A percentile compares a stretch with the other conserved stretches of the same genome.
Conservation (phyloP, 2,329 filamentous ascomycete genomes). For the Fusarium veterinarium region DNA sequence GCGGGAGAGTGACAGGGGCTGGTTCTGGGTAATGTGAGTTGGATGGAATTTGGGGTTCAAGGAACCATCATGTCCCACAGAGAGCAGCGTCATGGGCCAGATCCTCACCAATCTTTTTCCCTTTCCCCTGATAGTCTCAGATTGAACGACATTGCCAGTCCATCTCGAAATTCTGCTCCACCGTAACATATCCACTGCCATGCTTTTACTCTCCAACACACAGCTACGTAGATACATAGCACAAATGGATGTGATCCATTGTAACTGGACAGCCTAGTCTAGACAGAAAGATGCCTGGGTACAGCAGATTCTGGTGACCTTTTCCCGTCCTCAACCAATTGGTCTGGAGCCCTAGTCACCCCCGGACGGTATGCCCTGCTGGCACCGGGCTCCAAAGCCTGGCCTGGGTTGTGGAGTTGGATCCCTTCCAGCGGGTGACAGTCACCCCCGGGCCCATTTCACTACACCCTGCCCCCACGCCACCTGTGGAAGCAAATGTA, state of each 20-base stretch:
- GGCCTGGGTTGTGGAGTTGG: not conserved
- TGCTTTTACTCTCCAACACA: not conserved
- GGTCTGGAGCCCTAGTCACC: slow-evolving; percentile 6
- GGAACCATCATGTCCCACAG: slow-evolving; percentile 19
- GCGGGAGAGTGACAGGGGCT: slow-evolving; percentile 32
- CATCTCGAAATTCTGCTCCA: slow-evolving; percentile 26
- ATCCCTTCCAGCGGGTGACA: slow-evolving; percentile 21
- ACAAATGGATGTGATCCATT: not conserved
- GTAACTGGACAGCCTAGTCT: not conserved
- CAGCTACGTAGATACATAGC: not conserved
- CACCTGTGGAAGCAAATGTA: slow-evolving; percentile 30
- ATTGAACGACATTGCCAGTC: slow-evolving; percentile 2
- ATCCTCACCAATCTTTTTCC: slow-evolving; percentile 28
- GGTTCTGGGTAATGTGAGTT: slow-evolving; percentile 9
- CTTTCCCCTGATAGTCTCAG: slow-evolving; percentile 13
- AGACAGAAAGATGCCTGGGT: slow-evolving; percentile 4
- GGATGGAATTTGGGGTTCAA: slow-evolving; percentile 21
- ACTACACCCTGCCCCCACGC: slow-evolving; percentile 40
- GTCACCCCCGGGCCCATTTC: slow-evolving; percentile 34
- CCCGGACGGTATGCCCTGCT: slow-evolving; percentile 13
- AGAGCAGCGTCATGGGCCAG: slow-evolving; percentile 28
- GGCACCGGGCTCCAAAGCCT: not conserved
- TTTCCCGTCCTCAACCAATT: slow-evolving; percentile 3
- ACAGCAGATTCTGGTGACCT: slow-evolving; percentile 3
- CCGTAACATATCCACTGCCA: slow-evolving; percentile 17